These are phyloP conservation scores for Avena sativa DNA, from an alignment of 176 grass and related monocot genomes.

Conservation along the genomic window DNA sequence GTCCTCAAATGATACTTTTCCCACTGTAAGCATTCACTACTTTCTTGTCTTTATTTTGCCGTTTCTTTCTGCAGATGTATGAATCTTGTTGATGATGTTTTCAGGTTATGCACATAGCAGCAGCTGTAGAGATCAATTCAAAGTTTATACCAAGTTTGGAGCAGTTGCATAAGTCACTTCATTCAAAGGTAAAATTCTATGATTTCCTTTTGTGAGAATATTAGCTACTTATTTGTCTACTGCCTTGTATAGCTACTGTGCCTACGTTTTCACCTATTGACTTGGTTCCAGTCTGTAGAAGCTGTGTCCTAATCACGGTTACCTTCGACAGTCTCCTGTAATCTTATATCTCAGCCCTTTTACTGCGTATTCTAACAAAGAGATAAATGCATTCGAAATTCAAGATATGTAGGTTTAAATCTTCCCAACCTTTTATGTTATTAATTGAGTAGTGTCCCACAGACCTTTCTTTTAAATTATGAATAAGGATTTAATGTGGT, in stretches of 20 bases:
- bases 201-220: conserved; percentile 14
- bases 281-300: conserved; percentile 17
- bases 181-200: conserved; percentile 70
- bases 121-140: conserved; percentile 84
- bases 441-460: conserved; percentile 13
- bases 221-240: background rate
- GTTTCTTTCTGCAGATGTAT: conserved; percentile 22
- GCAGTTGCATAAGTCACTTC: conserved; percentile 78
- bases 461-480: conserved; percentile 2
- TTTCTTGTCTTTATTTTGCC: conserved; percentile 26
- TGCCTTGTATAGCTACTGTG: conserved; percentile 7
- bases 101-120: conserved; percentile 99
- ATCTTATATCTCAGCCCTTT: background rate
- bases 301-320: background rate
- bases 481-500: conserved; percentile 5
- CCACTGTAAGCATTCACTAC: conserved; percentile 75
- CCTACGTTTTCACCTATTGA: background rate
- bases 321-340: background rate
- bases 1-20: conserved; percentile 99
- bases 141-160: conserved; percentile 86
- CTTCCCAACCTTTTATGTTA: background rate
- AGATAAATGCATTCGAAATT: conserved; percentile 1
- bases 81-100: conserved; percentile 46
- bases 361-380: conserved; percentile 19
- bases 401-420: background rate